Conservation (phyloP, 805 yeast genomes). For the Candida saitoana region DNA sequence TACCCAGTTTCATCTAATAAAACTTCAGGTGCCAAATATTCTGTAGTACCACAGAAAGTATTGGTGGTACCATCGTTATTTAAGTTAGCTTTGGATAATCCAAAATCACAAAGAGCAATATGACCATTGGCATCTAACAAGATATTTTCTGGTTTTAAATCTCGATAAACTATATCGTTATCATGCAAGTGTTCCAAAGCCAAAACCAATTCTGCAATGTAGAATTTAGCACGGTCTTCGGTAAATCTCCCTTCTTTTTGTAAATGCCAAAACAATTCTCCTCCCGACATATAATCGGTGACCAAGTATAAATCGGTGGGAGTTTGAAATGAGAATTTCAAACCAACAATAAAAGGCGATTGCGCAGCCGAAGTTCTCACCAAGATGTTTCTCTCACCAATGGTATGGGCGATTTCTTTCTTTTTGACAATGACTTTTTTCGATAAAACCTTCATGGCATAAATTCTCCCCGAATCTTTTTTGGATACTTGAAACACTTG, state of each 20-base stretch:
- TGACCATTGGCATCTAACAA: conserved; percentile 95
- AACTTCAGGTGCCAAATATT: conserved; percentile 96
- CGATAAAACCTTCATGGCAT: conserved; percentile 95
- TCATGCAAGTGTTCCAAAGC: conserved; percentile 94
- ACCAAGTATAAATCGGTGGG: conserved; percentile 88
- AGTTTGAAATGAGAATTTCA: conserved; percentile 95
- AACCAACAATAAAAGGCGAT: conserved; percentile 90
- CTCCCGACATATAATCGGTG: conserved; percentile 97
- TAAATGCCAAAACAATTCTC: conserved; percentile 93
- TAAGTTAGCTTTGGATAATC: conserved; percentile 89
- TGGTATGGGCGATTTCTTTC: conserved; percentile 96
- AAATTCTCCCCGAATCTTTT: conserved; percentile 82
- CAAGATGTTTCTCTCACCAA: conserved; percentile 92
- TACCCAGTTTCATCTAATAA: conserved; percentile 93
- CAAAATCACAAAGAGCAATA: conserved; percentile 95
- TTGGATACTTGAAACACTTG: conserved; percentile 95
- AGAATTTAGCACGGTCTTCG: conserved; percentile 93
- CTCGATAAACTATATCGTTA: conserved; percentile 93
- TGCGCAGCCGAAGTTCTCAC: conserved; percentile 88
- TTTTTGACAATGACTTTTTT: conserved; percentile 94
- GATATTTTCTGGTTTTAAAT: conserved; percentile 95
- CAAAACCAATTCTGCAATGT: conserved; percentile 90
- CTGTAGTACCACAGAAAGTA: conserved; percentile 98
- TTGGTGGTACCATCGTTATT: conserved; percentile 85
- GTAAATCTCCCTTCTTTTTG: conserved; percentile 93